These are phyloP conservation scores for Tetrahymena thermophila DNA, from an alignment of 73 alveolate genomes.

Conservation along the genomic window DNA sequence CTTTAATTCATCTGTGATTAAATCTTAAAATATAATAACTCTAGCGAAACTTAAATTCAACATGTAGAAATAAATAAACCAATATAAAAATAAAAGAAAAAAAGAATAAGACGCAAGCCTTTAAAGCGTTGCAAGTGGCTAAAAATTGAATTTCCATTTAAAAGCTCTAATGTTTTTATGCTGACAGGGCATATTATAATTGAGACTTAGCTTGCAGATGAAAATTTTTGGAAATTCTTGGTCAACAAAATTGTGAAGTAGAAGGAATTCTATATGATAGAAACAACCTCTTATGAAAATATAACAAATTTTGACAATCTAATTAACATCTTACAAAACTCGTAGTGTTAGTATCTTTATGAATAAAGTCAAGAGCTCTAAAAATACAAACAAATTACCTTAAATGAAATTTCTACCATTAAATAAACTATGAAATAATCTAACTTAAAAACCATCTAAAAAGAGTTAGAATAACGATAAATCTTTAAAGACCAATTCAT, in stretches of 20 bases:
- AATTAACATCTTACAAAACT: not conserved
- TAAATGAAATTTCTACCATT: not conserved
- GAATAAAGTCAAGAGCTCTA: not conserved
- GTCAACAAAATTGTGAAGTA: not conserved
- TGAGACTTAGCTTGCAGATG: not conserved
- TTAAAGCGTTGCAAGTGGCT: not conserved
- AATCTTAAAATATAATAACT: not conserved
- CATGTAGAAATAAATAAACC: not conserved
- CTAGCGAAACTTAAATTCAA: not conserved
- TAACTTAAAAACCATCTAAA: not conserved
- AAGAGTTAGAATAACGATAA: not conserved
- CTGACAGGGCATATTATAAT: not conserved
- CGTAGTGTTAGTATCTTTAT: not conserved
- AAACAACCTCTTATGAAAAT: not conserved
- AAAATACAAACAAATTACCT: not conserved
- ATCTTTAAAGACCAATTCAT: not conserved
- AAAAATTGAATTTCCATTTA: not conserved
- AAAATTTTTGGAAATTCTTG: not conserved
- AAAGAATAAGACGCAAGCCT: not conserved
- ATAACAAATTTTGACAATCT: not conserved
- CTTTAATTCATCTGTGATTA: not conserved
- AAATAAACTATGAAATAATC: not conserved
- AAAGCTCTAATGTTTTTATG: not conserved
- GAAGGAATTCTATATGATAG: not conserved
- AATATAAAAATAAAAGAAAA: not conserved